Evolutionary conservation across 2,329 filamentous ascomycete genomes (phyloP).

Genomic region (Pseudogymnoascus sp.): DNA sequence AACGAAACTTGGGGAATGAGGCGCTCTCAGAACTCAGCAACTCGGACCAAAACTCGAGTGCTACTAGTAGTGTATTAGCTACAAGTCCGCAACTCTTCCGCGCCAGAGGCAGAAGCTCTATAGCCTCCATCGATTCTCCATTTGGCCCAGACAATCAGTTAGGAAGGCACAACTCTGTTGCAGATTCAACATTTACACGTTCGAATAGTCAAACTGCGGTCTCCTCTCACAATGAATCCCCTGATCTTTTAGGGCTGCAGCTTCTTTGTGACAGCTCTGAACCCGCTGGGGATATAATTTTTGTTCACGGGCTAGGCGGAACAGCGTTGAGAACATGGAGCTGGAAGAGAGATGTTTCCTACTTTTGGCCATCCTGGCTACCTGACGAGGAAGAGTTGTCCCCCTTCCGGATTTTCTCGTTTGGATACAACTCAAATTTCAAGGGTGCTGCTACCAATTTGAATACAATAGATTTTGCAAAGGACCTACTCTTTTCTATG

Average conservation of each 20-base stretch:
- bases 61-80: background rate
- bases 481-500: constrained; percentile 23
- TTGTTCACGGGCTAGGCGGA: constrained; percentile 35
- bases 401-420: constrained; percentile 28
- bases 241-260: background rate
- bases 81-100: background rate
- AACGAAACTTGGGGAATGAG: background rate
- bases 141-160: background rate
- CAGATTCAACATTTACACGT: background rate
- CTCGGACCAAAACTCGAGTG: background rate
- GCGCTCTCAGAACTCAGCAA: background rate
- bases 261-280: background rate
- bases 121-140: background rate
- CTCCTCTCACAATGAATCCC: background rate
- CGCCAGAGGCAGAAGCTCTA: too few relatives aligned
- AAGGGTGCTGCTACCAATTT: background rate
- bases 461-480: constrained; percentile 25
- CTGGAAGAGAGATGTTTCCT: constrained; percentile 19
- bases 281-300: constrained; percentile 27
- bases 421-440: constrained; percentile 29
- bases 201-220: background rate
- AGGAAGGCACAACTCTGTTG: background rate
- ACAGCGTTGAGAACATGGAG: constrained; percentile 32
- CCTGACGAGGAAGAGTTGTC: constrained; percentile 26
- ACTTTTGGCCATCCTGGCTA: constrained; percentile 34